Evolutionary conservation across 1,139 yeast species (phyloP), one percentile per base, ranked within the genome.

Genomic region (Sugiyamaella neomexicana): DNA sequence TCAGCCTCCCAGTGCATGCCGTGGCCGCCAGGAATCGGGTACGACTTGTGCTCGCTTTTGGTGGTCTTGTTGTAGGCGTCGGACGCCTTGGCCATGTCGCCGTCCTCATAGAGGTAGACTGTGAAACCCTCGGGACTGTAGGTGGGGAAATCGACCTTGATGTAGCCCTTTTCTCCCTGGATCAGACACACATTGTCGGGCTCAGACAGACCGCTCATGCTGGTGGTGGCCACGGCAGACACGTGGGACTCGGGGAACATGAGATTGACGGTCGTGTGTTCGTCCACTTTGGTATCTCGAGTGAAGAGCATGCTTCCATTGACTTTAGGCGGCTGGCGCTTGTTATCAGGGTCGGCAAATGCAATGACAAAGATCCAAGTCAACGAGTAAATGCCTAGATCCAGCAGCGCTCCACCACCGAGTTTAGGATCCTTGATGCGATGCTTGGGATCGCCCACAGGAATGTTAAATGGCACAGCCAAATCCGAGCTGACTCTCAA

Each of bases 331-430:
- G 64, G 59, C 40, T 59, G 52, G 10, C 58, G 37, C 54, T 63
- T 57, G 55, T 68, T 65, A 31, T 61, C 65, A 4, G 72, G 72
- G 50, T 66, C 66, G 15, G 63, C 61, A 53, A 62, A 68, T 40
- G 68, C 60, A 31, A 67, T 60, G 41, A 71, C 46, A 42, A 71
- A 61, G 3, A 68, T 61, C 71, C 82, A 60, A 5, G 84, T 81
- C 53, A 81, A 63, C 5, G 83, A 72, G 61, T 83, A 83, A 46
- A 82, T 75, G 1, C 88, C 87, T 55, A 82, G 71, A 62, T 82
- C 88, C 59, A 82, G 74, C 47, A 81, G 65, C 0, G 84, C 81
- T 36, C 88, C 86, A 10, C 84, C 88, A 8, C 83, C 87, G 40
- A 81, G 73, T 64, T 57, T 82, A 61, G 53, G 75, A 63, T 55